These are phyloP conservation scores for Trichoderma gracile DNA, from an alignment of 2,329 filamentous ascomycete genomes.

Conservation along the genomic window DNA sequence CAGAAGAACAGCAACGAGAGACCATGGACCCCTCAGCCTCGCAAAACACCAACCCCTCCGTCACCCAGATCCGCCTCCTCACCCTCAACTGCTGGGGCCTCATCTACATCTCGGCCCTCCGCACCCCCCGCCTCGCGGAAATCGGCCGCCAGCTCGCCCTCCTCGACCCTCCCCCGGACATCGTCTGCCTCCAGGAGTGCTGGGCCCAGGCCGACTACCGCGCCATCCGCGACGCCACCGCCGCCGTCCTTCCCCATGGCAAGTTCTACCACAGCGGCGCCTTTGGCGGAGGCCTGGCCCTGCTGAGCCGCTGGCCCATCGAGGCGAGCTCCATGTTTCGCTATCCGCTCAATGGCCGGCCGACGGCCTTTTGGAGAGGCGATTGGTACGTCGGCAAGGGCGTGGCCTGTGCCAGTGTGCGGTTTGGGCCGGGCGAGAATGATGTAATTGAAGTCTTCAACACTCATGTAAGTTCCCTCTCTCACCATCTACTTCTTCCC, in stretches of 20 bases:
- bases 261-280: conserved; percentile 92
- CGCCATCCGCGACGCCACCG: conserved; percentile 72
- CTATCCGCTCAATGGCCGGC: conserved; percentile 90
- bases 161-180: conserved; percentile 69
- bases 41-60: conserved; percentile 7
- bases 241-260: conserved; percentile 75
- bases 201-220: conserved; percentile 86
- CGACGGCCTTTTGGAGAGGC: conserved; percentile 89
- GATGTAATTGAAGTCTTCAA: conserved; percentile 87
- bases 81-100: conserved; percentile 98
- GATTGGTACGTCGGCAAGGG: conserved; percentile 98
- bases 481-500: neutral
- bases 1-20: neutral
- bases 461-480: conserved; percentile 73
- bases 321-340: conserved; percentile 81
- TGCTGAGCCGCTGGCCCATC: conserved; percentile 90
- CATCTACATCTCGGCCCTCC: conserved; percentile 78
- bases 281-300: conserved; percentile 85
- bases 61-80: conserved; percentile 69
- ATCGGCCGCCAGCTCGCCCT: conserved; percentile 79
- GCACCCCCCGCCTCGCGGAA: conserved; percentile 74
- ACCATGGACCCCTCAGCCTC: conserved; percentile 28
- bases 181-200: conserved; percentile 93
- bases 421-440: conserved; percentile 62
- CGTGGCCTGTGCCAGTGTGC: conserved; percentile 78